Conservation (phyloP, 495 filamentous ascomycete species). For the Echria macrotheca region DNA sequence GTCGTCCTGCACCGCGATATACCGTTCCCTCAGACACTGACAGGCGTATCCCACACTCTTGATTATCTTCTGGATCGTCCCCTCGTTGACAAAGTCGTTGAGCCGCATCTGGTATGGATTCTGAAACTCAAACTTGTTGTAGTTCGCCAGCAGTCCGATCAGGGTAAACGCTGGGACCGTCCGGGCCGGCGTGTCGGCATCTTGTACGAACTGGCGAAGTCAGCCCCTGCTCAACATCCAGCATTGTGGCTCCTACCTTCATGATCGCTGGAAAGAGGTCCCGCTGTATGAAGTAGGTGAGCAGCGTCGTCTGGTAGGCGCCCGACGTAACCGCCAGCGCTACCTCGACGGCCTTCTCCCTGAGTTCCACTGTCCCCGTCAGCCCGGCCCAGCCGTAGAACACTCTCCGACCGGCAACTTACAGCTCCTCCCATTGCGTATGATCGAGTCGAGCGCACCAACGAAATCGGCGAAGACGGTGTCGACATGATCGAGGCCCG, state of each 20-base stretch:
- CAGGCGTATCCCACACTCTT: constrained; percentile 67
- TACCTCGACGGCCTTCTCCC: constrained; percentile 73
- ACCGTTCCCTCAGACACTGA: constrained; percentile 59
- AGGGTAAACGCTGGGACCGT: constrained; percentile 73
- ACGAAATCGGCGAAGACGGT: constrained; percentile 84
- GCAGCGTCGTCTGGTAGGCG: constrained; percentile 85
- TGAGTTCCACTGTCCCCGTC: constrained; percentile 53
- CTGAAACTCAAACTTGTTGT: constrained; percentile 99
- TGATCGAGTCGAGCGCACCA: constrained; percentile 67
- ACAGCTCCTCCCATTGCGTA: constrained; percentile 72
- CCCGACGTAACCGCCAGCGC: constrained; percentile 83
- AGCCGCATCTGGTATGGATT: constrained; percentile 92
- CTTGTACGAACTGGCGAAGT: constrained; percentile 69
- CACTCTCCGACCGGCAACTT: constrained; percentile 29
- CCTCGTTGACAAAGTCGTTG: constrained; percentile 97
- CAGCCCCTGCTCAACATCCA: too few relatives aligned
- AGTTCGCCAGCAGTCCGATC: constrained; percentile 88
- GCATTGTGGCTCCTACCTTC: constrained; percentile 80
- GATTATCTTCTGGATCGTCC: constrained; percentile 75
- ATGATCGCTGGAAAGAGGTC: constrained; percentile 93
- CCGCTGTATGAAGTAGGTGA: constrained; percentile 92
- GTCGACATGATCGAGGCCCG: constrained; percentile 84
- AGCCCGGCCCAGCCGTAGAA: constrained; percentile 2
- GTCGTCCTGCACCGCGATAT: constrained; percentile 88
- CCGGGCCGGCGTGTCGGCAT: constrained; percentile 57